Conservation (phyloP, 148 eudicot species). For the Rhododendron ovatum region DNA sequence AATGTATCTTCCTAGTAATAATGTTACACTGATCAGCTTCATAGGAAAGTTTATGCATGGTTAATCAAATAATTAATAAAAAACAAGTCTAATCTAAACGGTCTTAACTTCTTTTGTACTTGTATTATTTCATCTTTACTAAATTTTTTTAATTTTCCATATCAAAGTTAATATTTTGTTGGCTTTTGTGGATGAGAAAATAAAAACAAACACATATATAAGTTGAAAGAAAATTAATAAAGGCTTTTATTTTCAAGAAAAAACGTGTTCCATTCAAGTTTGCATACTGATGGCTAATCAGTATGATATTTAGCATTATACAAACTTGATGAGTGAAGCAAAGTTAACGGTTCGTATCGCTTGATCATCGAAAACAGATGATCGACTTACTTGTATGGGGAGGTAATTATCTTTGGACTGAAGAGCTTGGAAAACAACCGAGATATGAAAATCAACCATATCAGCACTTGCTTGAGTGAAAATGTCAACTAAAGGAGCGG, state of each 20-base stretch:
- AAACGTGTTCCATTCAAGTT: no score
- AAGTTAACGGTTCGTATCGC: neutral
- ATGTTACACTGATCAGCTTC: neutral
- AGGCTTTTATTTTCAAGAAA: no score
- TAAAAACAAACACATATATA: no score
- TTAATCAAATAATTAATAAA: neutral
- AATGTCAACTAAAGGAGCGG: slow-evolving; percentile 10
- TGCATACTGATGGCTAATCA: no score
- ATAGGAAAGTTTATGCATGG: neutral
- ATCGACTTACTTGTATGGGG: neutral
- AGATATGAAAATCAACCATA: slow-evolving; percentile 17
- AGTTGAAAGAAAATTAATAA: no score
- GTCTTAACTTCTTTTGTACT: no score
- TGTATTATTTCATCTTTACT: no score
- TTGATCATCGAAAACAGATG: neutral
- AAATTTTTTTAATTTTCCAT: no score
- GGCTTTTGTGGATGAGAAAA: no score
- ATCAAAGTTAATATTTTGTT: no score
- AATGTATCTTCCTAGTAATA: neutral
- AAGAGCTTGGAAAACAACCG: slow-evolving; percentile 10
- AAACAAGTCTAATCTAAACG: no score
- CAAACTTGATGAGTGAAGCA: neutral
- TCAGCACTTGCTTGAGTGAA: slow-evolving; percentile 20
- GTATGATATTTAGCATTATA: no score
- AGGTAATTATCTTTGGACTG: slow-evolving; percentile 6